These are phyloP conservation scores for Podaxis sp. DNA, from an alignment of 768 basidiomycete genomes.

Conservation along the genomic window DNA sequence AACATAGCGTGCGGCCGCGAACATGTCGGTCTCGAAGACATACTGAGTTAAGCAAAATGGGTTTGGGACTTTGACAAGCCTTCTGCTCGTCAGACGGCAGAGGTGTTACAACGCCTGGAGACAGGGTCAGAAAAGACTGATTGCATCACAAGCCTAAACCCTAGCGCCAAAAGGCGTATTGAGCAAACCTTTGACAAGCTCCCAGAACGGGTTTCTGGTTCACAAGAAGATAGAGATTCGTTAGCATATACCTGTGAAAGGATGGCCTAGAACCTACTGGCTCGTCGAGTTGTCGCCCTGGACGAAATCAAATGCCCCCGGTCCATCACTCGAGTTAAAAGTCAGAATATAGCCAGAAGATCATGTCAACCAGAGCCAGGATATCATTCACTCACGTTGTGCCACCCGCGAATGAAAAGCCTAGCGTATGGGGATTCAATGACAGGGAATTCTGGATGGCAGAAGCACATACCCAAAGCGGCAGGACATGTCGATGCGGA, in stretches of 20 bases:
- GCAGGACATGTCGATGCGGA: constrained; percentile 72
- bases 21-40: constrained; percentile 20
- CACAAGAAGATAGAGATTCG: constrained; percentile 12
- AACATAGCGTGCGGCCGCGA: constrained; percentile 11
- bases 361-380: not conserved
- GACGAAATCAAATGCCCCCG: constrained; percentile 74
- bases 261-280: constrained; percentile 39
- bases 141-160: constrained; percentile 12
- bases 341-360: constrained; percentile 4
- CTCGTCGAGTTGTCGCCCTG: constrained; percentile 65
- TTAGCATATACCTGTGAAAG: not conserved
- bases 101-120: constrained; percentile 59
- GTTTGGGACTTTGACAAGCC: constrained; percentile 75
- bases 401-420: constrained; percentile 76
- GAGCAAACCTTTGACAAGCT: constrained; percentile 64
- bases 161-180: not conserved
- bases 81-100: constrained; percentile 57
- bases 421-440: constrained; percentile 30
- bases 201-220: constrained; percentile 74
- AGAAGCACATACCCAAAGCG: constrained; percentile 56
- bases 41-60: constrained; percentile 74
- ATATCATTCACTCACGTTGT: constrained; percentile 54
- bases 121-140: constrained; percentile 12
- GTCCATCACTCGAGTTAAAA: constrained; percentile 56
- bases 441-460: not conserved